Evolutionary conservation across 1,284 basidiomycete genomes (phyloP).

Genomic region (Leccinum angustisporum): DNA sequence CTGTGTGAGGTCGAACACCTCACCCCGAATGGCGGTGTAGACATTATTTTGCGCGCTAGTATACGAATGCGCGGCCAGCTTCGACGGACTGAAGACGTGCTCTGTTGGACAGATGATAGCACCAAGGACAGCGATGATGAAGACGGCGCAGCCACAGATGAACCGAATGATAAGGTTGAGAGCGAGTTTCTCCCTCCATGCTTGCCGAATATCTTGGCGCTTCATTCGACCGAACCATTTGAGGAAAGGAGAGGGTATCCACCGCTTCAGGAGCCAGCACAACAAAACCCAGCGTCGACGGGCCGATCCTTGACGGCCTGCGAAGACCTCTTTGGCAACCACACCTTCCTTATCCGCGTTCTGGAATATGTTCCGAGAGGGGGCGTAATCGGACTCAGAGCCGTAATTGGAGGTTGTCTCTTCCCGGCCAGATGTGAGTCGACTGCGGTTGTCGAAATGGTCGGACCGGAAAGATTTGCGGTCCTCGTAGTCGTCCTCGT

Average conservation of each 20-base stretch:
- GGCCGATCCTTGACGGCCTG: no score
- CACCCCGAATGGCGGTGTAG: conserved; percentile 84
- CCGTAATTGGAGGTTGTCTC: conserved; percentile 80
- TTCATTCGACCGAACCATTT: conserved; percentile 84
- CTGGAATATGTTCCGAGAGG: conserved; percentile 93
- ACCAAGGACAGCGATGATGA: conserved; percentile 91
- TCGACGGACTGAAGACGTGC: conserved; percentile 82
- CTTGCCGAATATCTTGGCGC: conserved; percentile 89
- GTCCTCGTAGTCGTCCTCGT: conserved; percentile 33
- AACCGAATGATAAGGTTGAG: conserved; percentile 98
- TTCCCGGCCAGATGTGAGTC: conserved; percentile 72
- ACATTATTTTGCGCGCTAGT: conserved; percentile 70
- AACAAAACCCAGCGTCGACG: conserved; percentile 90
- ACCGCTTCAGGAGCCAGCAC: conserved; percentile 91
- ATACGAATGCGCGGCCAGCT: conserved; percentile 74
- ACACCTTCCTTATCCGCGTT: conserved; percentile 72
- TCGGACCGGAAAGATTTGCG: conserved; percentile 49
- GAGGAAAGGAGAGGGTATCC: conserved; percentile 75
- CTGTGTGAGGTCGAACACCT: conserved; percentile 82
- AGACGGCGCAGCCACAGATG: conserved; percentile 82
- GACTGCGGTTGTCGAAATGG: conserved; percentile 73
- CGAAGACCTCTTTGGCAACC: conserved; percentile 82
- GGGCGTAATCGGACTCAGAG: conserved; percentile 90
- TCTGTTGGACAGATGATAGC: conserved; percentile 92
- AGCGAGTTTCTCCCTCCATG: conserved; percentile 96